Evolutionary conservation across 139 green algal genomes (phyloP), one percentile per base, ranked within the genome.

Genomic region (Nannochloris sp.): DNA sequence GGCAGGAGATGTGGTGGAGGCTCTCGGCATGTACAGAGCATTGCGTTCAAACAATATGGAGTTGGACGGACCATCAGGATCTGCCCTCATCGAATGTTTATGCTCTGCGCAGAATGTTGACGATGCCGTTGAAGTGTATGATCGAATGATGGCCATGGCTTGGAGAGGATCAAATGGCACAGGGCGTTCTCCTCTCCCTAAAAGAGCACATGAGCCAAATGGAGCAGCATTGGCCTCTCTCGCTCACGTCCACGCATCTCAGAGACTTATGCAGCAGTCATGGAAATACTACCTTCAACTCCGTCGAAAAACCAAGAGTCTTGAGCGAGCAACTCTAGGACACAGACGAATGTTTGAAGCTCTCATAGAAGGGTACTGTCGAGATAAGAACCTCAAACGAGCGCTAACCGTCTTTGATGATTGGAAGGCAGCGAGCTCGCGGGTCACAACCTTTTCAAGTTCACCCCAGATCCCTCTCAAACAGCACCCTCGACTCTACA

Each of bases 341-440:
- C 34, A 78, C 31, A 57, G 72, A 11, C 54, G 54, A n/a, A 71
- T 85, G 66, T 85, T 78, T 70, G 69, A 85, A 68, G 24, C 44
- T 12, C 56, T 78, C 5, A 80, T 85, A 15, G 78, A 85, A 53
- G 51, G 36, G 11, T 49, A 62, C 43, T 85, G 77, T 48, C 19
- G 73, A 25, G 48, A 27, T 23, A 37, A 58, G 46, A 59, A 64
- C n/a, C 57, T 75, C 5, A 68, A 71, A 12, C 48, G 55, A 18
- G 78, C 78, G 21, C 59, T 85, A 8, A 48, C 67, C 50, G 64
- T 83, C 12, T 85, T 84, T 70, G 78, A 85, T 64, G 78, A 85
- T 25, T 84, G 69, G 72, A 85, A 84, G 72, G 53, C 53, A 5
- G 75, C 69, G 1, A 27, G 31, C 19, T 19, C 46, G 15, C 46